Evolutionary conservation across 176 grass and related monocot genomes (phyloP).

Genomic region (Melocanna baccifera): DNA sequence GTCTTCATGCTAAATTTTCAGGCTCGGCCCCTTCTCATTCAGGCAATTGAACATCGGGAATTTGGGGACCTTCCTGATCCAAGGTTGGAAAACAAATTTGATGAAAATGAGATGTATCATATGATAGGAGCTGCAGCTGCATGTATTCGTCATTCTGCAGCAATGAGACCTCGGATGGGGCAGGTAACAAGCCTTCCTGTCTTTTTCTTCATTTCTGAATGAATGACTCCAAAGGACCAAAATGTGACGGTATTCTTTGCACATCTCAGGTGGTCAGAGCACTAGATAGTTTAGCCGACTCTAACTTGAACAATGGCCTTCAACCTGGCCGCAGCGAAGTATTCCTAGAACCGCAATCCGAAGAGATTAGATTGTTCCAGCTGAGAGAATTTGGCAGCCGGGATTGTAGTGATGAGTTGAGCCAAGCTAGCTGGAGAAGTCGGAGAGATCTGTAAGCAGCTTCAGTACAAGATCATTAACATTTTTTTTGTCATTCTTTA

Average conservation of each 20-base stretch:
- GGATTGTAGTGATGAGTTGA: conserved; percentile 71
- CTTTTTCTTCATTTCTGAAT: conserved; percentile 7
- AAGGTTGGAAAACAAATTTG: conserved; percentile 65
- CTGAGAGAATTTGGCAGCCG: conserved; percentile 70
- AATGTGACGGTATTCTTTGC: conserved; percentile 8
- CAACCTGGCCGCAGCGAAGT: conserved; percentile 78
- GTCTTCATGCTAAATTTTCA: conserved; percentile 35
- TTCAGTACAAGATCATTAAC: conserved; percentile 50
- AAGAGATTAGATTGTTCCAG: conserved; percentile 95
- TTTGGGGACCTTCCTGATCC: conserved; percentile 74
- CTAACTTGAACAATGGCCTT: conserved; percentile 88
- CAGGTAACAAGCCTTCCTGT: conserved; percentile 58
- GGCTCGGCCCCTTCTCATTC: conserved; percentile 70
- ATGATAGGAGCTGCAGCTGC: conserved; percentile 96
- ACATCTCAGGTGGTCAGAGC: conserved; percentile 83
- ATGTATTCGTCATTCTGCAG: conserved; percentile 78
- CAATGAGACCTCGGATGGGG: conserved; percentile 87
- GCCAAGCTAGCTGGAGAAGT: conserved; percentile 59
- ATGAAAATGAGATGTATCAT: conserved; percentile 66
- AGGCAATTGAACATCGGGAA: conserved; percentile 65
- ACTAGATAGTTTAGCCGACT: conserved; percentile 86
- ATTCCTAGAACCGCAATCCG: conserved; percentile 73
- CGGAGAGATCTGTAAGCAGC: conserved; percentile 64
- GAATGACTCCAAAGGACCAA: neutral
- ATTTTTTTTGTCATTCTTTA: conserved; percentile 69